Evolutionary conservation across 2,329 filamentous ascomycete genomes (phyloP).

Genomic region (Penicillium oxalicum): DNA sequence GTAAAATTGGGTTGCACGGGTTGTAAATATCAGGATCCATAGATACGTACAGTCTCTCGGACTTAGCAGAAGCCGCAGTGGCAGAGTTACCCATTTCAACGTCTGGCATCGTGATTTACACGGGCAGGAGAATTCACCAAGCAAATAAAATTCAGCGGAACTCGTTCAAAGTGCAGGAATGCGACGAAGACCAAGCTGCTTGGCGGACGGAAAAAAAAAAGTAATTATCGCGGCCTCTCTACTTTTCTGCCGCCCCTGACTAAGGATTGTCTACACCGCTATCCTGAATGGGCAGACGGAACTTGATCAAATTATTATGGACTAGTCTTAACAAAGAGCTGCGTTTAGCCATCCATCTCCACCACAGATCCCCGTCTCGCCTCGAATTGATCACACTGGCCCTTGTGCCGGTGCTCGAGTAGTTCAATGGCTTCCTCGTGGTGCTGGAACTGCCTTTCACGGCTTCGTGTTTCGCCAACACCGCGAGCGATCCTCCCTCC

Average conservation of each 20-base stretch:
- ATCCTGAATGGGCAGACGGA: constrained; percentile 19
- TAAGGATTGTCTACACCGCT: constrained; percentile 18
- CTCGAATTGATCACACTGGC: constrained; percentile 28
- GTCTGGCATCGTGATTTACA: constrained; percentile 22
- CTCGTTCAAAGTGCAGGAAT: background rate
- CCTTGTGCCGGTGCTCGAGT: constrained; percentile 26
- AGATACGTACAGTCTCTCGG: constrained; percentile 37
- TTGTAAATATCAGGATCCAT: background rate
- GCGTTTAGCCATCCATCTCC: constrained; percentile 7
- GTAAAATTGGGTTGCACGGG: constrained; percentile 2
- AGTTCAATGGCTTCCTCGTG: constrained; percentile 51
- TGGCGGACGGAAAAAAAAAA: constrained; percentile 27
- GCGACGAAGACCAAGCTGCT: constrained; percentile 7
- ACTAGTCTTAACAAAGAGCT: constrained; percentile 3
- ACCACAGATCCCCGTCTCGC: constrained; percentile 12
- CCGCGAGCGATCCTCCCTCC: constrained; percentile 32
- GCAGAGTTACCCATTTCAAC: constrained; percentile 22
- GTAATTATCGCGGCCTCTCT: constrained; percentile 26
- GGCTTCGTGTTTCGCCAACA: constrained; percentile 41
- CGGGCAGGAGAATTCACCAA: background rate
- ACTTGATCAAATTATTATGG: constrained; percentile 24
- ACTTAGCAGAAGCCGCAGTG: constrained; percentile 23
- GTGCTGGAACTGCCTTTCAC: constrained; percentile 55
- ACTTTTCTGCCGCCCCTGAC: constrained; percentile 13
- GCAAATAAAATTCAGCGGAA: background rate